phyloP scores from a whole-genome alignment of 148 eudicot species.

The Cornus controversa region DNA sequence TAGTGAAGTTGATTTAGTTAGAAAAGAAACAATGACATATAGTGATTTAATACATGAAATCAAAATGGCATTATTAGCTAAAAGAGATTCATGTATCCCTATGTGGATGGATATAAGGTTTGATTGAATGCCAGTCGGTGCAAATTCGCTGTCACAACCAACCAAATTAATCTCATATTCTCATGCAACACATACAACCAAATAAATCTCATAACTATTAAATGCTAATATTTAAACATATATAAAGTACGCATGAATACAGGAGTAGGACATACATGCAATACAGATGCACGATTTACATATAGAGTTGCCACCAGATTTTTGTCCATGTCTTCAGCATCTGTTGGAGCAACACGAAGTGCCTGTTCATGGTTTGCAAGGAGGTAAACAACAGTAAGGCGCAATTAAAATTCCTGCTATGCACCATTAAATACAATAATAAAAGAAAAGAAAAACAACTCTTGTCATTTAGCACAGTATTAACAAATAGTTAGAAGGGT shows the following conservation, averaged over 20 bases:
- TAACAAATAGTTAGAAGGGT: not conserved
- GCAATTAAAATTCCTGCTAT: not conserved
- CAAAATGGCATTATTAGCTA: not conserved
- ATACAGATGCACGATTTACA: conserved; percentile 77
- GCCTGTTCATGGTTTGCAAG: conserved; percentile 48
- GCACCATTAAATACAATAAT: not conserved
- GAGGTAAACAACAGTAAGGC: not conserved
- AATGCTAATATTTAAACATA: not conserved
- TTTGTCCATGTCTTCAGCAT: conserved; percentile 55
- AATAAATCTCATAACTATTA: not conserved
- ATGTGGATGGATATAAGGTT: not conserved
- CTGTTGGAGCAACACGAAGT: conserved; percentile 72
- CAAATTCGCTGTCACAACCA: not conserved
- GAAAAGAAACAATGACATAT: too few species aligned
- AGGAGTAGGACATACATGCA: conserved; percentile 53
- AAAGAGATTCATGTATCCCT: not conserved
- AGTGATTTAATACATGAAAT: too few species aligned
- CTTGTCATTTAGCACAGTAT: not conserved
- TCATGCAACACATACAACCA: not conserved
- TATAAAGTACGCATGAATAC: not conserved
- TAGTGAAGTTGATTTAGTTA: too few species aligned
- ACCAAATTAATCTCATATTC: not conserved
- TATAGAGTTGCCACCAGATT: conserved; percentile 66
- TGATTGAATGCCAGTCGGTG: not conserved
- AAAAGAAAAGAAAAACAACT: not conserved